phyloP scores from a whole-genome alignment of 2,329 filamentous ascomycete species.

The Neopestalotiopsis sp. region DNA sequence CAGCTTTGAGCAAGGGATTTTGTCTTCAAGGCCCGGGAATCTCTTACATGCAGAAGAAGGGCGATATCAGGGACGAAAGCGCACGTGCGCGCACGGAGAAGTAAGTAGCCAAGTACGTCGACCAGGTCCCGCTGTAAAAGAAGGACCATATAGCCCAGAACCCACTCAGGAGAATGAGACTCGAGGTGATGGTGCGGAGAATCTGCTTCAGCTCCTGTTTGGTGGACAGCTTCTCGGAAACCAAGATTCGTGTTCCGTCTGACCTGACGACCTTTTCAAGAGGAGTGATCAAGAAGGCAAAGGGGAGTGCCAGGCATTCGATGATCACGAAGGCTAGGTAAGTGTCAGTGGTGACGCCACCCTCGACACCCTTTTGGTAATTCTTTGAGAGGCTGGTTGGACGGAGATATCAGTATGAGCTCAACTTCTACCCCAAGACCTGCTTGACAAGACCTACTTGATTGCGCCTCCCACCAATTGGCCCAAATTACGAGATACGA shows the following conservation, averaged over 20 bases:
- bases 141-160: slow-evolving; percentile 53
- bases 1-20: too few species aligned
- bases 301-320: slow-evolving; percentile 50
- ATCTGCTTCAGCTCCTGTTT: slow-evolving; percentile 47
- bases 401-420: neutral
- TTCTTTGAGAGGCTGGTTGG: slow-evolving; percentile 43
- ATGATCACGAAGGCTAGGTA: slow-evolving; percentile 54
- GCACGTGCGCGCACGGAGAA: slow-evolving; percentile 50
- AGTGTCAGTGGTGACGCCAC: slow-evolving; percentile 49
- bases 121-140: slow-evolving; percentile 52
- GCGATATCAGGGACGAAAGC: slow-evolving; percentile 50
- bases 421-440: neutral
- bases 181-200: slow-evolving; percentile 42
- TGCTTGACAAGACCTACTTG: slow-evolving; percentile 38
- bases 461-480: slow-evolving; percentile 53
- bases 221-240: slow-evolving; percentile 45
- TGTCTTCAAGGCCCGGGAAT: too few species aligned
- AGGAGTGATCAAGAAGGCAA: slow-evolving; percentile 51
- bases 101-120: slow-evolving; percentile 49
- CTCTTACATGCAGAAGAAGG: slow-evolving; percentile 53
- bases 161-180: slow-evolving; percentile 43
- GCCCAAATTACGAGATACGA: slow-evolving; percentile 51
- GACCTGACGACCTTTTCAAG: slow-evolving; percentile 51
- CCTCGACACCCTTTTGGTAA: slow-evolving; percentile 39
- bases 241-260: slow-evolving; percentile 48